phyloP scores from a whole-genome alignment of 306 rosid genomes.

The Datisca glomerata region DNA sequence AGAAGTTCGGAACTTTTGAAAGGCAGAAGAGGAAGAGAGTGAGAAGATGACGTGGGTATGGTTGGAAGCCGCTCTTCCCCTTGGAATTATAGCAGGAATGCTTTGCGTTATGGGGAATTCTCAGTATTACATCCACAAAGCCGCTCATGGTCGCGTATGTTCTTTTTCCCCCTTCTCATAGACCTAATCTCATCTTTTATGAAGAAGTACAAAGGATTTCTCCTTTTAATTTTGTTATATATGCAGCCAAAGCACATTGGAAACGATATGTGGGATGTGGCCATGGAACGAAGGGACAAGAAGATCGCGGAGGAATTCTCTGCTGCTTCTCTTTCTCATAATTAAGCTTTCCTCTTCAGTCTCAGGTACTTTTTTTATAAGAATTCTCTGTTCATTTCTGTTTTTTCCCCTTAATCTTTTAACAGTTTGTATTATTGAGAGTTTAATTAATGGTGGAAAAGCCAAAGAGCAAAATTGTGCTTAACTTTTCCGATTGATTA shows the following conservation, averaged over 20 bases:
- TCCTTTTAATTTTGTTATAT: background rate
- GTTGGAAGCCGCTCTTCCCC: constrained; percentile 73
- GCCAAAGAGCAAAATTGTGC: no score
- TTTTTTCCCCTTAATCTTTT: no score
- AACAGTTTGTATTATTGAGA: background rate
- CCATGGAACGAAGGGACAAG: constrained; percentile 96
- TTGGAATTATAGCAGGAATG: constrained; percentile 87
- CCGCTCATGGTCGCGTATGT: constrained; percentile 86
- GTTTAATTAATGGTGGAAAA: no score
- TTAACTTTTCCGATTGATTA: no score
- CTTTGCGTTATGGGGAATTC: constrained; percentile 80
- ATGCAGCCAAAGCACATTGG: constrained; percentile 91
- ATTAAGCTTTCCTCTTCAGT: background rate
- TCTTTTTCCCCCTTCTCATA: background rate
- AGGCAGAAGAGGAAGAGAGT: background rate
- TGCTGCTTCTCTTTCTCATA: constrained; percentile 22
- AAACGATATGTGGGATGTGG: constrained; percentile 87
- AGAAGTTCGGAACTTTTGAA: no score
- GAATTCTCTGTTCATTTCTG: background rate
- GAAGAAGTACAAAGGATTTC: background rate
- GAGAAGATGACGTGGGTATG: constrained; percentile 36
- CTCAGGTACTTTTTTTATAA: background rate
- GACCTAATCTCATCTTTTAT: background rate
- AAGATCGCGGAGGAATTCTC: constrained; percentile 47
- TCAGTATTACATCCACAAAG: constrained; percentile 80